These are phyloP conservation scores for Geranium incanum DNA, from an alignment of 441 rosid species.

Conservation along the genomic window DNA sequence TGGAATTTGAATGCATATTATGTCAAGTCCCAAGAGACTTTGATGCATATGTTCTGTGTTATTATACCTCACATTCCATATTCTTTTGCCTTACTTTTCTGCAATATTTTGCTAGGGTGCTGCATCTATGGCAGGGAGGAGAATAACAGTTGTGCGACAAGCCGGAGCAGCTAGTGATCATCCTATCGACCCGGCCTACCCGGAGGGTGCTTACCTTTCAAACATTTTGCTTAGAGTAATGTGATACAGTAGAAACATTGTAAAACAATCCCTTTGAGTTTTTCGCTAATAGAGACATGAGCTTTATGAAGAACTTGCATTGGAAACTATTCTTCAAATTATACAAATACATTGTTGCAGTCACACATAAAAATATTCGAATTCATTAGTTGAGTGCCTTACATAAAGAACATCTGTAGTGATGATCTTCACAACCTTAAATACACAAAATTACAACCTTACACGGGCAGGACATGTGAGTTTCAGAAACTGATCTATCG, in stretches of 20 bases:
- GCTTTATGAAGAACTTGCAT: neutral
- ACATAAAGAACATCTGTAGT: neutral
- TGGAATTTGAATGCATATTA: no score
- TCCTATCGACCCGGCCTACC: conserved; percentile 75
- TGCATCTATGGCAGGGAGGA: conserved; percentile 56
- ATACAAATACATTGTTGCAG: neutral
- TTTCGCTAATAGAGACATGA: neutral
- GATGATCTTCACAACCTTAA: neutral
- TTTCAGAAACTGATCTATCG: neutral
- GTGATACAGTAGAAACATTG: conserved; percentile 16
- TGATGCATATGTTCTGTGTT: no score
- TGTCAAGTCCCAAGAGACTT: no score
- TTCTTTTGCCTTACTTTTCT: neutral
- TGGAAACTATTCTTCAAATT: neutral
- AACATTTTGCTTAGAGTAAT: conserved; percentile 51
- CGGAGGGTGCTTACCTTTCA: conserved; percentile 75
- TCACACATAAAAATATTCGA: neutral
- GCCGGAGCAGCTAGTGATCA: conserved; percentile 82
- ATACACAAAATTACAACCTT: neutral
- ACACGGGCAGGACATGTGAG: neutral
- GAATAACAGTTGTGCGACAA: conserved; percentile 51
- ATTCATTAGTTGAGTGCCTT: neutral
- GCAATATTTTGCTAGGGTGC: conserved; percentile 38
- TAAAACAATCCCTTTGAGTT: neutral
- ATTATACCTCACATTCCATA: neutral